Evolutionary conservation across 129 eudicot species (phyloP), one percentile per base, ranked within the genome.

Genomic region (Arctium lappa): DNA sequence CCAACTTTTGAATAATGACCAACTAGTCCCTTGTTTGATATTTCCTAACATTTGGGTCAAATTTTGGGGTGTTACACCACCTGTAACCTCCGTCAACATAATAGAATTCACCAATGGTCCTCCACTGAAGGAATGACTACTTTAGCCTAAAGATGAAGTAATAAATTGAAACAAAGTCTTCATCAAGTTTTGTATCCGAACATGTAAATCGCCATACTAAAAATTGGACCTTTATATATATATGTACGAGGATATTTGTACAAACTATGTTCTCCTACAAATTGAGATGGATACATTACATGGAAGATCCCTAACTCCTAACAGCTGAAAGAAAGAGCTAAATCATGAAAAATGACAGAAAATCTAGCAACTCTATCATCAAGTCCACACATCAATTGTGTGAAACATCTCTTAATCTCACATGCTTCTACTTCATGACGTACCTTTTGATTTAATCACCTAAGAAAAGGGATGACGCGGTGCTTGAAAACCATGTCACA

Each of bases 281-380:
- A 6, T 33, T 62, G 27, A 76, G 42, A 50, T 30, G 70, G 13
- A 53, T 38, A 29, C 6, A 18, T 29, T 60, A 75, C 69, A n/a
- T 56, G 32, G 16, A 39, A 53, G 46, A 11, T 77, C 72, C 69
- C 81, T 77, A 77, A 60, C 68, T 60, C 29, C 68, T 60, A 60
- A 60, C 27, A 44, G 50, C 12, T 44, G 10, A 48, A 32, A 2
- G 3, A 48, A 32, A 2, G 3, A 6, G 8, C 63, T n/a, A 46
- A 75, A 40, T 40, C 33, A 8, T 77, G 29, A 27, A 15, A 53
- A 77, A 34, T 38, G 34, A 8, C 30, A 56, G 30, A 76, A 75
- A 30, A 50, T 33, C 72, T 33, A 34, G 32, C 40, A 77, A 60
- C 29, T 60, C 33, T 60, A 60, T 40, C 44, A 68, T 60, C 6